Evolutionary conservation across 305 asterid species (phyloP), one percentile per base, ranked within the genome.

Genomic region (Fraxinus latifolia): DNA sequence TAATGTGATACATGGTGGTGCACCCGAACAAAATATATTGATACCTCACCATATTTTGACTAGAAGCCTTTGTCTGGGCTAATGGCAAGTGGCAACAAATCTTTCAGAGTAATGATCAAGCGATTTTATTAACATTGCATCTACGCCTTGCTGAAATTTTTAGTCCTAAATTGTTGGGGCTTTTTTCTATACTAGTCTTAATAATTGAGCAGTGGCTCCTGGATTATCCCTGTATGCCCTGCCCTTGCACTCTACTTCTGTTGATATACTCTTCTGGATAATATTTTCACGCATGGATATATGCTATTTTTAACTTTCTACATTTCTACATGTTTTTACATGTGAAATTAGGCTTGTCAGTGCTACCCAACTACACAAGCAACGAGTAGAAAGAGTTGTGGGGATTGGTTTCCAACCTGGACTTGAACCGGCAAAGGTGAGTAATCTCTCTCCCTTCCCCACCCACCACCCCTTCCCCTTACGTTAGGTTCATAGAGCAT

Each of bases 401-500:
- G 99, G 98, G 58, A 88, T 97, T 73, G 97, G 96, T 88, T 95
- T 97, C 89, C 99, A 92, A 82, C 99, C 99, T 79, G 98, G 99
- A 81, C 99, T 93, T 74, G 97, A 93, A 77, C 97, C 95, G 71
- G 93, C 92, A 29, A 97, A 93, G 98, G 99, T 96, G 83, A 89
- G 31, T 32, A 71, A 15, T 29, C 39, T 27, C 78, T 47, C 55
- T 3, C 23, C 23, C 76, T 11, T 14, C 37, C 29, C 29, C 68
- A 53, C 23, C 62, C 23, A n/a, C 62, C 23, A 53, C 25, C 23
- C 62, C 62, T n/a, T 53, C 21, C 23, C 72, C 72, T 62, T 21
- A 3, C 0, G n/a, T 21, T 60, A 21, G 31, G 32, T 62, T 62
- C 72, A 62, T 23, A 9, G 72, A 62, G n/a, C 33, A 62, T 62